Percentiles rank a stretch among this genome's conserved stretches.
These are phyloP conservation scores for Geotrichum aggregatum DNA, from an alignment of 1,139 yeast genomes.

Conservation along the genomic window DNA sequence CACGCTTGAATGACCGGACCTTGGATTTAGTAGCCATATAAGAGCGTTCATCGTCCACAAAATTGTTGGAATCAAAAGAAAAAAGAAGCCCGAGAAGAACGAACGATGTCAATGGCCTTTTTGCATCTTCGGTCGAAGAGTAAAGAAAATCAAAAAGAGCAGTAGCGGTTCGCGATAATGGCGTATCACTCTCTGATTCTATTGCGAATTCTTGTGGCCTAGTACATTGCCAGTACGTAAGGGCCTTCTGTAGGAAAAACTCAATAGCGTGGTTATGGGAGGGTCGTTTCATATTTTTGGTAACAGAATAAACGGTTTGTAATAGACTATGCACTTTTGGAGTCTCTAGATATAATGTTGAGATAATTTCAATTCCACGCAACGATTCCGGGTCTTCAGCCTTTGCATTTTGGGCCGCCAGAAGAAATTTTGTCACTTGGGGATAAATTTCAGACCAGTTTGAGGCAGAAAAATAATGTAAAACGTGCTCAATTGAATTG, in stretches of 20 bases:
- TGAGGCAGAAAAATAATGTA: constrained; percentile 53
- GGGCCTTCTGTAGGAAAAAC: constrained; percentile 48
- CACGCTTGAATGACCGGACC: constrained; percentile 15
- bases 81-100: constrained; percentile 37
- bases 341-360: constrained; percentile 47
- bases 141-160: constrained; percentile 30
- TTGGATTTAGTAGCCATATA: constrained; percentile 18
- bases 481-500: constrained; percentile 43
- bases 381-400: constrained; percentile 39
- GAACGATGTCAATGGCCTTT: constrained; percentile 27
- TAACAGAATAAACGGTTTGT: constrained; percentile 41
- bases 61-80: constrained; percentile 33
- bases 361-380: constrained; percentile 51
- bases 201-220: constrained; percentile 49
- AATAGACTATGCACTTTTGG: constrained; percentile 42
- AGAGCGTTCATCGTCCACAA: constrained; percentile 22
- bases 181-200: constrained; percentile 28
- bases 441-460: constrained; percentile 46
- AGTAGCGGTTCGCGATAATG: constrained; percentile 24
- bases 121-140: constrained; percentile 24
- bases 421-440: constrained; percentile 17
- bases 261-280: constrained; percentile 55
- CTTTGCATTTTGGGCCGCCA: constrained; percentile 13
- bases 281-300: constrained; percentile 46
- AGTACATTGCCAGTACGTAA: constrained; percentile 55